Percentiles rank a stretch among this genome's conserved stretches.
Conservation (phyloP, 768 basidiomycete genomes). For the Termitomyces sp. region DNA sequence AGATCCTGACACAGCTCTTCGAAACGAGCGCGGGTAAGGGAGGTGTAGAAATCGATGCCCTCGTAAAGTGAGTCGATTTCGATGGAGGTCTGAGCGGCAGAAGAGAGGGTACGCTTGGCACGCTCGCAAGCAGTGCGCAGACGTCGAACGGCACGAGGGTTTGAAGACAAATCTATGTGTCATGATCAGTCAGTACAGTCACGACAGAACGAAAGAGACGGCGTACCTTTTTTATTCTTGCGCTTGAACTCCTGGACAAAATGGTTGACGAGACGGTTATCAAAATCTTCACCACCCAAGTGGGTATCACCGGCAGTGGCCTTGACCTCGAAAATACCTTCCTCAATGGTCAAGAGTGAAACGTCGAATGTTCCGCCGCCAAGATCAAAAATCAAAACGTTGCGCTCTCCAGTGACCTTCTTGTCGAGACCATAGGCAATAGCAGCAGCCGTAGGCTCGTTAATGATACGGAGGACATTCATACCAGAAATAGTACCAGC, state of each 20-base stretch:
- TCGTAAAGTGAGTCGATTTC: conserved; percentile 98
- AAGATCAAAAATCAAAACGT: conserved; percentile 97
- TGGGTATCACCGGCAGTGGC: conserved; percentile 98
- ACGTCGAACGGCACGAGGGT: conserved; percentile 94
- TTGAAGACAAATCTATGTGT: conserved; percentile 69
- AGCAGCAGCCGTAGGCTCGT: conserved; percentile 97
- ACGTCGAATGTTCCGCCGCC: conserved; percentile 99
- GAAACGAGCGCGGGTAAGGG: conserved; percentile 96
- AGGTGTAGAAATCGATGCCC: conserved; percentile 98
- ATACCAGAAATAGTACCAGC: conserved; percentile 92
- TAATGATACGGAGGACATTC: conserved; percentile 97
- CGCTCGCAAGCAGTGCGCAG: conserved; percentile 97
- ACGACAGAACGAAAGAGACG: background rate
- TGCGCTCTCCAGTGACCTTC: conserved; percentile 84
- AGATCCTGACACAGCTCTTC: conserved; percentile 94
- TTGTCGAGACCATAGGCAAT: conserved; percentile 99
- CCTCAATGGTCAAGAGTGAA: conserved; percentile 91
- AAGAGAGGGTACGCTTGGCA: conserved; percentile 97
- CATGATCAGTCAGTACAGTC: background rate
- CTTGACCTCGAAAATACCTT: conserved; percentile 98
- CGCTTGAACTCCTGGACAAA: conserved; percentile 96
- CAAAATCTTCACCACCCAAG: conserved; percentile 97
- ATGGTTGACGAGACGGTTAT: conserved; percentile 96
- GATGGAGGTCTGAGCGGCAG: conserved; percentile 92
- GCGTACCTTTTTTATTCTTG: conserved; percentile 90